phyloP scores from a whole-genome alignment of 179 eudicot genomes.

The Silene vulgaris region DNA sequence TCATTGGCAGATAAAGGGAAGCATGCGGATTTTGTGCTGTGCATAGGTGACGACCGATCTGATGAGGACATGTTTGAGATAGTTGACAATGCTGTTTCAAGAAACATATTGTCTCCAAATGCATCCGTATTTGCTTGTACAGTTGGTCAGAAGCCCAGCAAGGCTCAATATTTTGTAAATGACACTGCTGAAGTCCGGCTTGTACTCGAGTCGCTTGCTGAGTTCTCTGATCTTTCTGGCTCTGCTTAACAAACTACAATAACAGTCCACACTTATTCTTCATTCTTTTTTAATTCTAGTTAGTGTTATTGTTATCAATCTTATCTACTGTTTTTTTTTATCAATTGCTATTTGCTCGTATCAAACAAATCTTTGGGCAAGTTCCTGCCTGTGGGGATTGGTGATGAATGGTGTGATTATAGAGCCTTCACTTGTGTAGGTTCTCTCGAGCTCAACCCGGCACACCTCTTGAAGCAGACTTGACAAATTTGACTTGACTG shows the following conservation, averaged over 20 bases:
- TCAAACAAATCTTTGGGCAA: not conserved
- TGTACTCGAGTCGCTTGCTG: conserved; percentile 70
- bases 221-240: conserved; percentile 46
- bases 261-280: conserved; percentile 10
- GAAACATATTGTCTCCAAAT: conserved; percentile 43
- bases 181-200: conserved; percentile 61
- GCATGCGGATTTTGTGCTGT: conserved; percentile 73
- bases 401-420: not conserved
- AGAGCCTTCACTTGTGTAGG: not conserved
- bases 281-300: conserved; percentile 6
- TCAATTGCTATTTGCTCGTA: not conserved
- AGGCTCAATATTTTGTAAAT: conserved; percentile 76
- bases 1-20: conserved; percentile 59
- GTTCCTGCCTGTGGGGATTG: not conserved
- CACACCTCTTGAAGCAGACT: not conserved
- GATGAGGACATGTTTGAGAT: conserved; percentile 92
- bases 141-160: conserved; percentile 89
- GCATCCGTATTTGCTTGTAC: conserved; percentile 74
- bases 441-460: not conserved
- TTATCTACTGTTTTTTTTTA: not conserved
- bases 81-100: conserved; percentile 49
- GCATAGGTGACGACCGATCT: conserved; percentile 83
- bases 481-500: too few species aligned
- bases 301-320: not conserved
- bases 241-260: conserved; percentile 33